Evolutionary conservation across 2,329 filamentous ascomycete genomes (phyloP), one percentile per base, ranked within the genome.

Genomic region (Neonectria punicea): DNA sequence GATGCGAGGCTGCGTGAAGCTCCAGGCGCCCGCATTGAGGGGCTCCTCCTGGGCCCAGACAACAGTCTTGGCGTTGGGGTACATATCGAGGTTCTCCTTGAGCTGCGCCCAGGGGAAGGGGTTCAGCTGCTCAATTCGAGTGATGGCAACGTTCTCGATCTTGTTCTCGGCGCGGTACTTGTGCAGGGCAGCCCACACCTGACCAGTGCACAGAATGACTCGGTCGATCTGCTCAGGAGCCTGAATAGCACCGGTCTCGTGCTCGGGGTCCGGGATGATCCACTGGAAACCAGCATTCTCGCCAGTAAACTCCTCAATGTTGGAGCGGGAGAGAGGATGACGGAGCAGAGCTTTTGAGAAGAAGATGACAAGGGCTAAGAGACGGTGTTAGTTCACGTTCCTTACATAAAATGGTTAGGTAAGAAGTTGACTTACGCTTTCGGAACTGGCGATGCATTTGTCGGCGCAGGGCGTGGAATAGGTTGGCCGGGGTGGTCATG

Each of bases 381-480:
- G 7, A 36, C 44, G 56, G 47, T 41, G 66, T 75, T 67, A 74
- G 73, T 72, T 64, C 22, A 14, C 63, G 51, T 61, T 65, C 56
- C 34, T n/a, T n/a, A 49, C 50, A 20, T 14, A 18, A 10, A 44
- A 28, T 14, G n/a, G 20, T 18, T 16, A 49, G 10, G 16, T 6
- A 34, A 69, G 47, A 16, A 7, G 10, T 57, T 16, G 49, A 86
- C 92, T 89, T 87, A 96, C 93, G 96, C 87, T 99, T 99, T 84
- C 96, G 90, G 92, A 99, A 99, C 80, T 99, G 95, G 77, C 96
- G 90, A 87, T 98, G 94, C 90, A 99, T 97, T 85, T 99, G 96
- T 82, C 96, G 90, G 79, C 96, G 92, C 69, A 99, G 88, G 72
- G 96, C 90, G 83, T 99, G 96, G 91, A 99, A 99, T 79, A 97